Percentiles rank a stretch among this genome's conserved stretches.
Evolutionary conservation across 129 eudicot genomes (phyloP).

Genomic region (Helichrysum umbraculigerum): DNA sequence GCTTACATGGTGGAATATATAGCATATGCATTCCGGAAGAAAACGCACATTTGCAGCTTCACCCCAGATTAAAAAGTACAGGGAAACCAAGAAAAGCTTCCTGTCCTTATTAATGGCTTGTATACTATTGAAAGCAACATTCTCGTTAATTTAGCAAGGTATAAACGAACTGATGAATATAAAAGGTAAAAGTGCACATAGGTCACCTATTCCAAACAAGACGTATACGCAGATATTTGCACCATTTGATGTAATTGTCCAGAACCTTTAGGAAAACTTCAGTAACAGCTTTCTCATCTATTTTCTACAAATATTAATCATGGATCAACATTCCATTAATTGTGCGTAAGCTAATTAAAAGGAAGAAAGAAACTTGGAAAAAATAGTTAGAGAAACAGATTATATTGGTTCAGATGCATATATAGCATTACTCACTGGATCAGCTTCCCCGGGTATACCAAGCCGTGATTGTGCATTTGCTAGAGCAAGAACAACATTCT

Average conservation of each 20-base stretch:
- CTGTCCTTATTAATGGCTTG: conserved; percentile 93
- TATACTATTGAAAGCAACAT: conserved; percentile 49
- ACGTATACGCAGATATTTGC: conserved; percentile 82
- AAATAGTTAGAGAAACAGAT: neutral
- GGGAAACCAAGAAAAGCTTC: conserved; percentile 79
- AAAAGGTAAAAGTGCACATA: conserved; percentile 25
- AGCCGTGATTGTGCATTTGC: conserved; percentile 96
- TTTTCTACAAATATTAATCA: conserved; percentile 48
- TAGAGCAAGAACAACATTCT: conserved; percentile 71
- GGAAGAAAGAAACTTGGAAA: neutral
- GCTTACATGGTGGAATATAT: conserved; percentile 90
- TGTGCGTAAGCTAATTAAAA: neutral
- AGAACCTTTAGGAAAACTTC: conserved; percentile 91
- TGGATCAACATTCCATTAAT: conserved; percentile 20
- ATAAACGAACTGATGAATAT: neutral
- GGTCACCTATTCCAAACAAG: conserved; percentile 82
- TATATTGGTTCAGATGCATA: conserved; percentile 1
- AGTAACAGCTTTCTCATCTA: conserved; percentile 80
- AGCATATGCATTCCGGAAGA: conserved; percentile 99
- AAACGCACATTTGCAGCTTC: conserved; percentile 99
- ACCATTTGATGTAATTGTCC: conserved; percentile 97
- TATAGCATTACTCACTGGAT: conserved; percentile 69
- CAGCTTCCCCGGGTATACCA: conserved; percentile 70
- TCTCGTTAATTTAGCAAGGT: conserved; percentile 15
- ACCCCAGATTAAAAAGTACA: conserved; percentile 93